Conservation (phyloP, 2,329 filamentous ascomycete species). For the Dendryphion nanum region DNA sequence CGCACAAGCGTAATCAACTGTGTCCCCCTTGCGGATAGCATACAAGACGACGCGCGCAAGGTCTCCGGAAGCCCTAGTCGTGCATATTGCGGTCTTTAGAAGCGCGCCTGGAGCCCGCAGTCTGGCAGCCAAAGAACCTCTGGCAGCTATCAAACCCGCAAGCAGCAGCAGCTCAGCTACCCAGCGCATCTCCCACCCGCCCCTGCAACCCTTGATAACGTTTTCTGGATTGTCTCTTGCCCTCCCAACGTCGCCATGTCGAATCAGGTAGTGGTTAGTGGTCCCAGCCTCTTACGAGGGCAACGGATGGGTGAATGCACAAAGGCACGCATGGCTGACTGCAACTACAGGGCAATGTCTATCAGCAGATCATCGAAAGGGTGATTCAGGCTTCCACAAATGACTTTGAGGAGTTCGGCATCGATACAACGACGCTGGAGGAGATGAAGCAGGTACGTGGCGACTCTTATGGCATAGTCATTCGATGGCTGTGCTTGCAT, state of each 20-base stretch:
- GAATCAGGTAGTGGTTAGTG: slow-evolving; percentile 40
- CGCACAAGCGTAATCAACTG: slow-evolving; percentile 28
- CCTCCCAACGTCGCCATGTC: slow-evolving; percentile 29
- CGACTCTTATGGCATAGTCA: too few species aligned
- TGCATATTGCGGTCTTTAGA: too few species aligned
- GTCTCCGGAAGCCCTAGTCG: too few species aligned
- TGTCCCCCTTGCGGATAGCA: slow-evolving; percentile 18
- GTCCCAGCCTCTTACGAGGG: slow-evolving; percentile 14
- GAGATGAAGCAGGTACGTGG: slow-evolving; percentile 85
- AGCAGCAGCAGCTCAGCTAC: too few species aligned
- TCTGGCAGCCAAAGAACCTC: too few species aligned
- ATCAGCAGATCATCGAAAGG: slow-evolving; percentile 86
- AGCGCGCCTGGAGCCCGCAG: too few species aligned
- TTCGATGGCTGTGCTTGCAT: too few species aligned
- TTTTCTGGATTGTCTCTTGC: slow-evolving; percentile 17
- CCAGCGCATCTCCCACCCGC: slow-evolving; percentile 7
- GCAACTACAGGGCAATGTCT: slow-evolving; percentile 65
- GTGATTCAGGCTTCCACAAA: slow-evolving; percentile 65
- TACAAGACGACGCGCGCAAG: slow-evolving; percentile 22
- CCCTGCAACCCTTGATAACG: slow-evolving; percentile 10
- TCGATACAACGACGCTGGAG: slow-evolving; percentile 81
- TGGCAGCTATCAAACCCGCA: too few species aligned
- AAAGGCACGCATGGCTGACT: slow-evolving; percentile 26
- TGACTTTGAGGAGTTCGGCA: slow-evolving; percentile 95
- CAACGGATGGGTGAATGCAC: slow-evolving; percentile 12